Percentiles rank a stretch among this genome's conserved stretches.
phyloP scores from a whole-genome alignment of 1,284 basidiomycete genomes.

The Pseudozyma tsukubaensis region DNA sequence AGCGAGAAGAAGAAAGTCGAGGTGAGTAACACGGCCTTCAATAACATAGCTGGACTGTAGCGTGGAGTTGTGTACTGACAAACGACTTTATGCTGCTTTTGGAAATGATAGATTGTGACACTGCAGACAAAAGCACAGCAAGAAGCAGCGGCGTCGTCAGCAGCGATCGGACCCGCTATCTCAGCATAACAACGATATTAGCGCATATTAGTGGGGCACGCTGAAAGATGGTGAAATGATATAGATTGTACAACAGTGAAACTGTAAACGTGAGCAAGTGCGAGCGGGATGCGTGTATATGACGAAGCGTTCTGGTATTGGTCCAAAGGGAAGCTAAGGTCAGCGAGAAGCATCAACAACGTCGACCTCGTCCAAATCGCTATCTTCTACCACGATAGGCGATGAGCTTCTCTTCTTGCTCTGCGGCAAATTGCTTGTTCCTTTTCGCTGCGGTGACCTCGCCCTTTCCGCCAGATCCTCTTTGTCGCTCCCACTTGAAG shows the following conservation, averaged over 20 bases:
- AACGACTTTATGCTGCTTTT: neutral
- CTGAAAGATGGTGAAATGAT: neutral
- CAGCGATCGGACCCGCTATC: constrained; percentile 4
- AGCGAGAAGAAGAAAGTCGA: constrained; percentile 57
- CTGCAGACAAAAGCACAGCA: constrained; percentile 55
- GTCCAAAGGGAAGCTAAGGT: neutral
- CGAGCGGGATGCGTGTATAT: neutral
- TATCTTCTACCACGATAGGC: constrained; percentile 9
- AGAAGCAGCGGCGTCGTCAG: constrained; percentile 13
- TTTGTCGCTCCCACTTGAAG: neutral
- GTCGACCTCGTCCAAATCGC: constrained; percentile 24
- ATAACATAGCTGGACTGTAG: neutral
- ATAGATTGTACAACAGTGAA: constrained; percentile 26
- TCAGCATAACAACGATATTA: constrained; percentile 4
- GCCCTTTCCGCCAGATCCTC: neutral
- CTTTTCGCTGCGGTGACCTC: neutral
- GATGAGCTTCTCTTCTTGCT: neutral
- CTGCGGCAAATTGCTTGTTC: neutral
- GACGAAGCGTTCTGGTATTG: neutral
- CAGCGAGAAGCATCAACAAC: constrained; percentile 26
- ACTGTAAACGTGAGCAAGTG: neutral
- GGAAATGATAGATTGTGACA: constrained; percentile 41
- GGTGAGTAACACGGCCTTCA: constrained; percentile 26
- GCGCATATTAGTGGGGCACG: neutral
- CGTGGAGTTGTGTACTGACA: constrained; percentile 1